Percentiles rank a stretch among this genome's conserved stretches.
phyloP scores from a whole-genome alignment of 331 rosid species.

The Quercus phellos region DNA sequence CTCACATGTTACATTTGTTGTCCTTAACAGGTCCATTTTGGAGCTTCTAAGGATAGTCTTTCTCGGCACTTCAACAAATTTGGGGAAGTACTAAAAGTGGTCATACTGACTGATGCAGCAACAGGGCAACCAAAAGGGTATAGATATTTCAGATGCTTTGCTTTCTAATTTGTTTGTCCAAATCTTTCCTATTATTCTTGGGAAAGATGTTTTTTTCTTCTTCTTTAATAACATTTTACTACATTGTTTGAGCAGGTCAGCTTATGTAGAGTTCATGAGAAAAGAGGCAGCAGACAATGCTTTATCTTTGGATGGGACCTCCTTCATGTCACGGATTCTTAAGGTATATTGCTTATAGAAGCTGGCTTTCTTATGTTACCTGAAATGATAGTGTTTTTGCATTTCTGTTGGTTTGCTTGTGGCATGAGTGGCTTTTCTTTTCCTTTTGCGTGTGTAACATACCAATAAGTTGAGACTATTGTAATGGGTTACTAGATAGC shows the following conservation, averaged over 20 bases:
- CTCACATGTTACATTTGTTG: not conserved
- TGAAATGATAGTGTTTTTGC: not conserved
- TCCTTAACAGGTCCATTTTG: conserved; percentile 82
- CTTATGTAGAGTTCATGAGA: conserved; percentile 85
- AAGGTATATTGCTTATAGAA: conserved; percentile 62
- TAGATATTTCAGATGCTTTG: conserved; percentile 17
- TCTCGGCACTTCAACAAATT: conserved; percentile 89
- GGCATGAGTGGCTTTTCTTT: not conserved
- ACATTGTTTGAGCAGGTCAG: conserved; percentile 63
- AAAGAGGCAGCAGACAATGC: conserved; percentile 90
- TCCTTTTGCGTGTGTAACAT: no score
- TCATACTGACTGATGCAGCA: conserved; percentile 71
- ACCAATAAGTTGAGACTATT: no score
- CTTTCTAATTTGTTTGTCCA: not conserved
- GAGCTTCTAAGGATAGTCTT: conserved; percentile 86
- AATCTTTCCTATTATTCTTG: conserved; percentile 6
- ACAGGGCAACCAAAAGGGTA: conserved; percentile 90
- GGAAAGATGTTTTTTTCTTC: not conserved
- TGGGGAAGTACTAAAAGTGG: conserved; percentile 84
- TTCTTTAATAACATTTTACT: not conserved
- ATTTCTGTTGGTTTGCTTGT: not conserved
- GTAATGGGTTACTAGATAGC: not conserved
- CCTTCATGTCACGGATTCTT: conserved; percentile 89
- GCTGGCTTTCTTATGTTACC: conserved; percentile 13
- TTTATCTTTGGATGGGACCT: conserved; percentile 82